Base-by-base conservation (phyloP, 2,329 filamentous ascomycete genomes). In the Neodidymelliopsis sp. region DNA sequence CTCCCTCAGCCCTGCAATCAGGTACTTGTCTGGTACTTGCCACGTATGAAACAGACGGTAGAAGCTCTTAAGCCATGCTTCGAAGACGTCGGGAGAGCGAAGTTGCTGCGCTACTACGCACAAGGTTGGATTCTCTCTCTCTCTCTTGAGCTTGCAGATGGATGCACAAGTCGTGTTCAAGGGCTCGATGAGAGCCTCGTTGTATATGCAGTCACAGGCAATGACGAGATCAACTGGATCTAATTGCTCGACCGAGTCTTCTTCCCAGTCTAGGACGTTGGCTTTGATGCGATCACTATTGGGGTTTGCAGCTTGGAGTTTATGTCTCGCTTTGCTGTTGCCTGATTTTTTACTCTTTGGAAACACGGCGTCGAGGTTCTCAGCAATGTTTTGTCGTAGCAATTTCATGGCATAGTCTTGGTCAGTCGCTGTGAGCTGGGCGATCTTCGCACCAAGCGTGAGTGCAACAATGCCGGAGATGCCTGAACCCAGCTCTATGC, bases 181-280 rank as follows among this genome's bases (percentile, higher is more conserved):
- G 0, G 92, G 91, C 31, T 83, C 77, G 18, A 97, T 84, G 3
- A 97, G 81, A 2, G 88, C 84, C 58, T 96, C 90, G 73, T 97
- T 99, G 78, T 95, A 99, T 60, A 99, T 88, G 72, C 92, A 97
- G 72, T 99, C 94, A 67, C 91, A 96, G 4, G 91, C 91, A 25
- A 97, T 70, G 9, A 97, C 78, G 11, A 85, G 74, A 63, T 95
- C 88, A 58, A 94, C 81, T 53, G 84, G 81, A 0, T 80, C 78
- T 6, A 78, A 60, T 4, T 66, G 64, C 1, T 63, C 58, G 2
- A 81, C 69, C 35, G 76, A 73, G 59, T 83, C 79, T 2, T 70
- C 71, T 68, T 97, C 92, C 94, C 94, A 99, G 74, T 99, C 93
- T 1, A 97, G 77, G 6, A 49, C 34, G n/a, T 45, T n/a, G 9